Evolutionary conservation across 805 yeast genomes (phyloP).

Genomic region (Candida namnaoensis): DNA sequence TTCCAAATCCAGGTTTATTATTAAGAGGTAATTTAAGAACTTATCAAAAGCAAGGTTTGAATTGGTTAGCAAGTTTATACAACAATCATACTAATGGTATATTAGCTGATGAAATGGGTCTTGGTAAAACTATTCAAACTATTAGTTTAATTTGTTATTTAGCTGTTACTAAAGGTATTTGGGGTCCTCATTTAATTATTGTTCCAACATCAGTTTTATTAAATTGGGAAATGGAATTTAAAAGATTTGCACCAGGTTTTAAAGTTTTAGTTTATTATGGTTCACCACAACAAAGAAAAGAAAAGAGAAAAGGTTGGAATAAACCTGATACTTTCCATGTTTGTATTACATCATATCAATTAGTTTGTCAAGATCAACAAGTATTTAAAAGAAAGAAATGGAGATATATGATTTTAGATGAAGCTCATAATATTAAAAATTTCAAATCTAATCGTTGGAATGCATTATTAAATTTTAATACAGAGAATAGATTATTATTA

Average conservation of each 20-base stretch:
- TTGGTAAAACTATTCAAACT: conserved; percentile 95
- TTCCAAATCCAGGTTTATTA: conserved; percentile 62
- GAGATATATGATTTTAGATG: conserved; percentile 96
- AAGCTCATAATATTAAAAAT: conserved; percentile 96
- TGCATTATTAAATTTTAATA: conserved; percentile 86
- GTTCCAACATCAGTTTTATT: conserved; percentile 97
- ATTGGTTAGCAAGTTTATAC: conserved; percentile 93
- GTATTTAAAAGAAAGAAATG: conserved; percentile 87
- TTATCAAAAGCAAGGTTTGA: conserved; percentile 92
- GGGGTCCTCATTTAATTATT: conserved; percentile 98
- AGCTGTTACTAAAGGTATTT: conserved; percentile 86
- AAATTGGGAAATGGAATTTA: conserved; percentile 99
- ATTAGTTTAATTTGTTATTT: conserved; percentile 77
- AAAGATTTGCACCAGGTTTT: conserved; percentile 96
- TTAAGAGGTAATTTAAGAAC: conserved; percentile 79
- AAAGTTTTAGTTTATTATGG: conserved; percentile 95
- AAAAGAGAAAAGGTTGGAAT: conserved; percentile 96
- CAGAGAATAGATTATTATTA: conserved; percentile 75
- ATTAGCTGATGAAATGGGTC: conserved; percentile 98
- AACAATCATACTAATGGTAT: conserved; percentile 93
- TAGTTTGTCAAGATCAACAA: conserved; percentile 95
- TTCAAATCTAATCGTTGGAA: conserved; percentile 97
- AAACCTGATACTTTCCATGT: conserved; percentile 93
- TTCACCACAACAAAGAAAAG: conserved; percentile 92
- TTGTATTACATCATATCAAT: conserved; percentile 93